These are phyloP conservation scores for Arachis monticola DNA, from an alignment of 331 rosid species.

Conservation along the genomic window DNA sequence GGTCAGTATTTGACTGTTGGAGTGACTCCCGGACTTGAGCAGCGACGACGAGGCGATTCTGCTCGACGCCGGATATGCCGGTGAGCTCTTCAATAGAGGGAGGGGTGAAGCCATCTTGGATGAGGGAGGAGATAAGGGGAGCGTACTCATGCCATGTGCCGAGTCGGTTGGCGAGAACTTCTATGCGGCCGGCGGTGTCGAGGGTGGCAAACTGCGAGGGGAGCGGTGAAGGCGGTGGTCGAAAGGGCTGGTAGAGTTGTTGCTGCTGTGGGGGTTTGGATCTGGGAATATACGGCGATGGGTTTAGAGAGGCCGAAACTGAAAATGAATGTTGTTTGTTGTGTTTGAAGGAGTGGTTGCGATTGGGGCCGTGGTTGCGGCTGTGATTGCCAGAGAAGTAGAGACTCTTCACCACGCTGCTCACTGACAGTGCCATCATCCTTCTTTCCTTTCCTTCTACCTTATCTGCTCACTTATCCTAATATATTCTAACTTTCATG, in stretches of 20 bases:
- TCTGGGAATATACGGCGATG: slow-evolving; percentile 1
- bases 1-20: slow-evolving; percentile 53
- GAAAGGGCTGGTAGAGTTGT: slow-evolving; percentile 79
- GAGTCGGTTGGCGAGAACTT: slow-evolving; percentile 68
- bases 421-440: neutral
- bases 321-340: slow-evolving; percentile 3
- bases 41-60: slow-evolving; percentile 70
- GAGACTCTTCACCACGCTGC: neutral
- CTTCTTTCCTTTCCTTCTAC: too few species aligned
- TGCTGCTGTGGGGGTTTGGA: slow-evolving; percentile 26
- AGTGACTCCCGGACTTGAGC: slow-evolving; percentile 86
- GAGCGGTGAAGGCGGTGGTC: slow-evolving; percentile 78
- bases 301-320: slow-evolving; percentile 28
- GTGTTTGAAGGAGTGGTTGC: neutral
- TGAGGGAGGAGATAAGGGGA: slow-evolving; percentile 63
- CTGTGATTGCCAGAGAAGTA: neutral
- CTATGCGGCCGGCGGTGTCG: slow-evolving; percentile 57
- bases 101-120: slow-evolving; percentile 75
- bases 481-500: too few species aligned
- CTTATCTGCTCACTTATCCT: too few species aligned
- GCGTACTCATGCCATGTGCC: slow-evolving; percentile 87
- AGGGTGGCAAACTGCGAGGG: slow-evolving; percentile 59
- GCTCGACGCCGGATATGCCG: slow-evolving; percentile 77
- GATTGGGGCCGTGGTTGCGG: neutral
- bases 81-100: slow-evolving; percentile 74